Evolutionary conservation across 768 basidiomycete species (phyloP), one percentile per base, ranked within the genome.

Genomic region (Holtermannia corniformis): DNA sequence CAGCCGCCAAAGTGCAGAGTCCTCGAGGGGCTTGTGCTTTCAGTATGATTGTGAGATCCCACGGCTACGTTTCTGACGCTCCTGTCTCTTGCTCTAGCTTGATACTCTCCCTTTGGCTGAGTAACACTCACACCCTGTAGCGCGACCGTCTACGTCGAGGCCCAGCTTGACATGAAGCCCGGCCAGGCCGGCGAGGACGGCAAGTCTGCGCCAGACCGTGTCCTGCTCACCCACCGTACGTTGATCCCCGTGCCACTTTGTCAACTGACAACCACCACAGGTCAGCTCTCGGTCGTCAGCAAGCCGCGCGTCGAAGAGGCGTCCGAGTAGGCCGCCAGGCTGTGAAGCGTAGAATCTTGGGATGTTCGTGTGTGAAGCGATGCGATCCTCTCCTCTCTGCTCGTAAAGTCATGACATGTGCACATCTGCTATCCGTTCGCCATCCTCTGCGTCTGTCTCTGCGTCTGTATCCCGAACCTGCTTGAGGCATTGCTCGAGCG

Each of bases 61-160:
- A n/a, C n/a, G n/a, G n/a, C 27, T 25, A n/a, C n/a, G n/a, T n/a
- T n/a, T n/a, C n/a, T n/a, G n/a, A n/a, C n/a, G n/a, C n/a, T n/a
- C n/a, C n/a, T n/a, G n/a, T n/a, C n/a, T n/a, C n/a, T n/a, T n/a
- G n/a, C n/a, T n/a, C n/a, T n/a, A n/a, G n/a, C n/a, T n/a, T n/a
- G n/a, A n/a, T n/a, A n/a, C n/a, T n/a, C n/a, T n/a, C n/a, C n/a
- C n/a, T n/a, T n/a, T n/a, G n/a, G n/a, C n/a, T n/a, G n/a, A n/a
- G n/a, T n/a, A n/a, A n/a, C n/a, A n/a, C n/a, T n/a, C n/a, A n/a
- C n/a, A n/a, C n/a, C n/a, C n/a, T n/a, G n/a, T n/a, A 62, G 63
- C 19, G 60, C 61, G 14, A 57, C 61, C 10, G 59, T 65, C 25
- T 63, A 59, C 50, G 61, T 65, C 24, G 64, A 65, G 49, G 64